Evolutionary conservation across 139 green algal species (phyloP).

Genomic region (Pycnococcus provasolii): DNA sequence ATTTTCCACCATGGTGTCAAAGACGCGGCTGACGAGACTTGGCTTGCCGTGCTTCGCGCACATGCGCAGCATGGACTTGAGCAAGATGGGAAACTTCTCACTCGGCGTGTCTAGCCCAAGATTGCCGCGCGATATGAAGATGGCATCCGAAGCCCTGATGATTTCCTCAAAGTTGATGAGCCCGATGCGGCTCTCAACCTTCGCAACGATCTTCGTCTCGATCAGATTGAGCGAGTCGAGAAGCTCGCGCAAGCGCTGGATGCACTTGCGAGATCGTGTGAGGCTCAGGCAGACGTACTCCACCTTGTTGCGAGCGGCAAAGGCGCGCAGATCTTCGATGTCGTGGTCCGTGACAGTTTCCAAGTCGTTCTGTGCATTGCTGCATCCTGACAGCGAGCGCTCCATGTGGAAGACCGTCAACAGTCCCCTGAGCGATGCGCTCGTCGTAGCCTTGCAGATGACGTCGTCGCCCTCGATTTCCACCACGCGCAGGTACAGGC

Average conservation of each 20-base stretch:
- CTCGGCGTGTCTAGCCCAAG: constrained; percentile 21
- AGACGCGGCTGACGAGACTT: constrained; percentile 69
- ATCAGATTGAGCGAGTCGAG: constrained; percentile 36
- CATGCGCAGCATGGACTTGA: constrained; percentile 82
- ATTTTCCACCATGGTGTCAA: constrained; percentile 43
- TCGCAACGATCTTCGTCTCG: constrained; percentile 16
- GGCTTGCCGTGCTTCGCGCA: constrained; percentile 83
- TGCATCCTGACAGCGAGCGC: too few relatives aligned
- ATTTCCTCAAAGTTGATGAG: constrained; percentile 26
- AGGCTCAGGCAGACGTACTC: constrained; percentile 50
- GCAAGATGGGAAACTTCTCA: constrained; percentile 24
- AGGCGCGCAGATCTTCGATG: constrained; percentile 39
- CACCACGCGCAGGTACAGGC: too few relatives aligned
- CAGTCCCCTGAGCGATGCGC: too few relatives aligned
- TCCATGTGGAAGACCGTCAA: too few relatives aligned
- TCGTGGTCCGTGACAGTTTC: constrained; percentile 19
- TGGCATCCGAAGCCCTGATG: constrained; percentile 8
- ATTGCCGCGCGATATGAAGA: constrained; percentile 30
- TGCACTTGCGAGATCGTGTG: constrained; percentile 44
- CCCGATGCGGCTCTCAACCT: constrained; percentile 23
- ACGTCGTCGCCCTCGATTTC: too few relatives aligned
- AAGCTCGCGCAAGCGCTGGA: constrained; percentile 48
- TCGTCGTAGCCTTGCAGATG: too few relatives aligned
- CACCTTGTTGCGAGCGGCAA: constrained; percentile 33
- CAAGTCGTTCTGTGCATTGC: too few relatives aligned